Percentiles rank a stretch among this genome's conserved stretches.
Conservation (phyloP, 208 protist species). For the Trypanosoma melophagium region DNA sequence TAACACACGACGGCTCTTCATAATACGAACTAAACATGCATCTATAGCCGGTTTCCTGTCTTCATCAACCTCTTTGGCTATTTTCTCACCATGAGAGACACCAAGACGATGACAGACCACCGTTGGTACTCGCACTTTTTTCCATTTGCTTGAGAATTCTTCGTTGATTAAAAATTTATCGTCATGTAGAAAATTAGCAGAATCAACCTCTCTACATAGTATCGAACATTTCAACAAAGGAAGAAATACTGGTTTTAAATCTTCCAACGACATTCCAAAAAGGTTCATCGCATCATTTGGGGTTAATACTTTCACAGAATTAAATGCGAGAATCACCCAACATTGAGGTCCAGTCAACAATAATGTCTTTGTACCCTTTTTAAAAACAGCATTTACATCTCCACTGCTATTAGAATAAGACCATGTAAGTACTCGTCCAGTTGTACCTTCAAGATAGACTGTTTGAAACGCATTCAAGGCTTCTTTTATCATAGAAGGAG, state of each 20-base stretch:
- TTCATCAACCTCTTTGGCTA: conserved; percentile 62
- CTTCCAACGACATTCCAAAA: conserved; percentile 38
- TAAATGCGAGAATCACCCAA: conserved; percentile 77
- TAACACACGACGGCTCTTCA: conserved; percentile 75
- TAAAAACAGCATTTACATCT: conserved; percentile 55
- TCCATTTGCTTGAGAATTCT: conserved; percentile 50
- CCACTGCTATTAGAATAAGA: conserved; percentile 77
- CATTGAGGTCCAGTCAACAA: conserved; percentile 67
- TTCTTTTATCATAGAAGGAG: conserved; percentile 22
- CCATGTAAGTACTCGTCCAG: conserved; percentile 68
- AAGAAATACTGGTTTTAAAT: conserved; percentile 39
- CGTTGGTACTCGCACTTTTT: conserved; percentile 58
- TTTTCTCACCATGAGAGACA: conserved; percentile 36
- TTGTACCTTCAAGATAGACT: conserved; percentile 67
- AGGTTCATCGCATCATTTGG: conserved; percentile 28
- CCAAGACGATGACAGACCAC: conserved; percentile 37
- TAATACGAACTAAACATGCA: conserved; percentile 81
- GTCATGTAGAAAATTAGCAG: conserved; percentile 28
- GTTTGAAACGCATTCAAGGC: conserved; percentile 48
- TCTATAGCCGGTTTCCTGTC: conserved; percentile 80
- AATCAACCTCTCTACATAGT: conserved; percentile 23
- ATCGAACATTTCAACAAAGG: conserved; percentile 50
- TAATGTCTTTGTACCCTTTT: conserved; percentile 47
- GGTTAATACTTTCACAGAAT: conserved; percentile 39
- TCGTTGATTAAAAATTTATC: conserved; percentile 62